Percentiles rank a stretch among this genome's conserved stretches.
phyloP scores from a whole-genome alignment of 805 yeast species.

The Pichia paraexigua region DNA sequence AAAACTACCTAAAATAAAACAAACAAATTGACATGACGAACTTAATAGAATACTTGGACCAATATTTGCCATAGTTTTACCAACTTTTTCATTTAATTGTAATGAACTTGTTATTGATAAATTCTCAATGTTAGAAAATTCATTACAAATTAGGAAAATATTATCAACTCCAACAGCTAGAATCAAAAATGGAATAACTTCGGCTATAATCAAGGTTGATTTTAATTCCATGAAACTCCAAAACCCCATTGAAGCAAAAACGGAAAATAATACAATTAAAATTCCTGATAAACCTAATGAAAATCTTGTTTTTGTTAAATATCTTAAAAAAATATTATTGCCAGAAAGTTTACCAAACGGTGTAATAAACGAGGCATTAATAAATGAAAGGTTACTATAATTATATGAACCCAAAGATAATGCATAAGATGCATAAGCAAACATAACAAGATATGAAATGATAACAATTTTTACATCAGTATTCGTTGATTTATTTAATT shows the following conservation, averaged over 20 bases:
- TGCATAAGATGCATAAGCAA: conserved; percentile 77
- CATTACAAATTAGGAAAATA: conserved; percentile 79
- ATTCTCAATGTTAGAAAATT: conserved; percentile 49
- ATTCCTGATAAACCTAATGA: conserved; percentile 81
- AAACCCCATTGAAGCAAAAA: conserved; percentile 73
- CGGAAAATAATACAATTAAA: conserved; percentile 70
- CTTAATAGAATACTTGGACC: conserved; percentile 86
- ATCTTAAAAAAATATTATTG: conserved; percentile 8
- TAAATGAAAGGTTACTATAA: background rate
- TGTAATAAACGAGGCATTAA: conserved; percentile 2
- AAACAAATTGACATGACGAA: conserved; percentile 66
- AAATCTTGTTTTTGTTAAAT: conserved; percentile 49
- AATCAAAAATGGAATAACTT: conserved; percentile 89
- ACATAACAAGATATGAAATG: conserved; percentile 78
- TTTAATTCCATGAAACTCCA: conserved; percentile 71
- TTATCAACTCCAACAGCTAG: conserved; percentile 94
- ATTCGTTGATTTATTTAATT: conserved; percentile 71
- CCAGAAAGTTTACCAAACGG: conserved; percentile 6
- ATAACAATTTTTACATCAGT: conserved; percentile 67
- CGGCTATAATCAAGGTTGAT: conserved; percentile 89
- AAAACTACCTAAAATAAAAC: conserved; percentile 68
- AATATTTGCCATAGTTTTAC: conserved; percentile 58
- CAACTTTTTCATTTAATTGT: conserved; percentile 48
- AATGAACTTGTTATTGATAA: conserved; percentile 28
- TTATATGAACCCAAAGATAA: conserved; percentile 24